phyloP scores from a whole-genome alignment of 2,329 filamentous ascomycete genomes.

The Bisporella sp. region DNA sequence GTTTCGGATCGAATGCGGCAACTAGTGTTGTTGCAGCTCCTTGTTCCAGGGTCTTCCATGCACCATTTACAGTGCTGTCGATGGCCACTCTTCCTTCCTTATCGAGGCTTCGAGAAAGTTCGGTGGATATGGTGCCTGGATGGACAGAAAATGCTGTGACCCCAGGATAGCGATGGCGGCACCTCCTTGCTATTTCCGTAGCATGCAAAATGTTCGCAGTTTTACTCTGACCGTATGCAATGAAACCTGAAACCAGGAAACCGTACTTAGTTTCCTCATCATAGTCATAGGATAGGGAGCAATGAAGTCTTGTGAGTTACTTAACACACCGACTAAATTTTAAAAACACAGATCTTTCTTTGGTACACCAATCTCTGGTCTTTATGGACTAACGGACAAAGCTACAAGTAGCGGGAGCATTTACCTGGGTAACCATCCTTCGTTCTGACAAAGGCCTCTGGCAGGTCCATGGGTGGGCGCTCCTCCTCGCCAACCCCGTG shows the following conservation, averaged over 20 bases:
- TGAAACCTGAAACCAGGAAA: conserved; percentile 5
- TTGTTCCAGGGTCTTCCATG: conserved; percentile 13
- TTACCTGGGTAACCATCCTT: too few relatives aligned
- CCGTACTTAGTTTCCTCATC: conserved; percentile 7
- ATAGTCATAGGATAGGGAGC: background rate
- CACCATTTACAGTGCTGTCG: conserved; percentile 2
- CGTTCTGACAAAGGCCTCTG: too few relatives aligned
- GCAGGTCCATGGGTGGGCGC: conserved; percentile 1
- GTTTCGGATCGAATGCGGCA: conserved; percentile 14
- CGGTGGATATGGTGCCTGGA: background rate
- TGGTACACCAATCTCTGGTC: too few relatives aligned
- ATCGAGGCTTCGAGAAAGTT: conserved; percentile 5
- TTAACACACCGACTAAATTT: too few relatives aligned
- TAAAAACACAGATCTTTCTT: too few relatives aligned
- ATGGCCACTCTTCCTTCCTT: conserved; percentile 10
- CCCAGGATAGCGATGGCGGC: conserved; percentile 10
- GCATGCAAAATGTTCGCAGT: conserved; percentile 33
- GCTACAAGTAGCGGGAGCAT: too few relatives aligned
- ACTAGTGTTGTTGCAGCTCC: conserved; percentile 14
- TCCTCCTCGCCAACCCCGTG: conserved; percentile 10
- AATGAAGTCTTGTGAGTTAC: too few relatives aligned
- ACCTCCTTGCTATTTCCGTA: conserved; percentile 10
- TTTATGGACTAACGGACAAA: too few relatives aligned
- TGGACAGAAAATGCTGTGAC: conserved; percentile 5
- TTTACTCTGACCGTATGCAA: conserved; percentile 38